phyloP scores from a whole-genome alignment of 805 yeast genomes.

The Hagleromyces aurorensis region DNA sequence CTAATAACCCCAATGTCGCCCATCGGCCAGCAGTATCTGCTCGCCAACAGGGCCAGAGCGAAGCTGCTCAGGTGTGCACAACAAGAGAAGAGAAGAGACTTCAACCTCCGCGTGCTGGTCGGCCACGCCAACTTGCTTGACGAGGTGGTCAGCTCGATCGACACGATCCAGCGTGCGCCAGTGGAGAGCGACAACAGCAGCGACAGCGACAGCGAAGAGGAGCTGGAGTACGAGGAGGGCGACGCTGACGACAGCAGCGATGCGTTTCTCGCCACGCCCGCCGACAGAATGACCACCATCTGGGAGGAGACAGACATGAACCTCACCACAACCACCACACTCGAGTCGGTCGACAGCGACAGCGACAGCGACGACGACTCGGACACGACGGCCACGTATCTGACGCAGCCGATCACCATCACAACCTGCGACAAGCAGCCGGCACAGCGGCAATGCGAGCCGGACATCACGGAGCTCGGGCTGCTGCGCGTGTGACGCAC shows the following conservation, averaged over 20 bases:
- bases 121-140: slow-evolving; percentile 31
- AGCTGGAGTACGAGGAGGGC: slow-evolving; percentile 3
- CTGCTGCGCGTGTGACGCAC: too few species aligned
- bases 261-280: not conserved
- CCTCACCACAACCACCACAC: not conserved
- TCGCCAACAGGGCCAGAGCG: slow-evolving; percentile 19
- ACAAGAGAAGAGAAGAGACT: slow-evolving; percentile 14
- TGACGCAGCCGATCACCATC: not conserved
- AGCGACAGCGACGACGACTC: slow-evolving; percentile 10
- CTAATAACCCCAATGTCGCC: slow-evolving; percentile 7
- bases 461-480: too few species aligned
- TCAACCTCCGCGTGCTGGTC: slow-evolving; percentile 24
- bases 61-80: slow-evolving; percentile 19
- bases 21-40: slow-evolving; percentile 9
- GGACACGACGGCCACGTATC: slow-evolving; percentile 4
- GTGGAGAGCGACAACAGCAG: slow-evolving; percentile 14
- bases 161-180: slow-evolving; percentile 5
- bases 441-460: too few species aligned
- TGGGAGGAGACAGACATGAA: not conserved
- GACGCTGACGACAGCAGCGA: slow-evolving; percentile 1
- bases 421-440: too few species aligned
- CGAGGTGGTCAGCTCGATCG: slow-evolving; percentile 19
- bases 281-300: too few species aligned
- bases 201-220: slow-evolving; percentile 14
- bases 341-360: slow-evolving; percentile 4